Evolutionary conservation across 805 yeast genomes (phyloP), one percentile per base, ranked within the genome.

Genomic region (Kuraishia borneana): DNA sequence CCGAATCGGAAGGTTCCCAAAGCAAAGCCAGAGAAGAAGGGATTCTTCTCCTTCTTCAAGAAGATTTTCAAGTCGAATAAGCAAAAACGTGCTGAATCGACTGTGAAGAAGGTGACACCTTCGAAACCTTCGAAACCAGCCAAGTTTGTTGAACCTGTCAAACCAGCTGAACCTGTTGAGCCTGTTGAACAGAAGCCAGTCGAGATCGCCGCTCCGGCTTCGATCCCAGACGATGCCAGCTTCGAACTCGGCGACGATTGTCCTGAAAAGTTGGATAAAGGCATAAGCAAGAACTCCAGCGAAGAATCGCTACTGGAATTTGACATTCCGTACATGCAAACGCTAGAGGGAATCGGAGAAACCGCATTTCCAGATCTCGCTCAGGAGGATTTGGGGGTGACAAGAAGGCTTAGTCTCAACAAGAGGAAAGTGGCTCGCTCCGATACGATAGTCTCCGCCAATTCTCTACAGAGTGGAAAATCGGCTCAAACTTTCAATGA

Each of bases 291-390:
- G 12, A 5, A 7, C 17, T 28, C 21, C 21, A 6, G 32, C 12
- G 32, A 17, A 30, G 7, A n/a, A 18, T 10, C n/a, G 6, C 21
- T 23, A 19, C 21, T n/a, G 9, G 32, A 30, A 12, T 16, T 12
- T 6, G 32, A 30, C 13, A 13, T 34, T 14, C 16, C 13, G n/a
- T 54, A 58, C 38, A 42, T 61, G 21, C 60, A 63, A 5, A 58
- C 56, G 21, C 42, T 62, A 25, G 56, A 57, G 21, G 67, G 63
- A 13, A 48, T 50, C 20, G 63, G 63, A 26, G 70, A 63, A 33
- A 60, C 66, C 2, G 45, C 58, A 1, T 59, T 63, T 37, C 63
- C 56, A 3, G 53, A 54, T 36, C 34, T 50, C 20, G 45, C 41
- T 12, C 36, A 48, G n/a, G 33, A 46, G 6, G 54, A 55, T 37